Base-by-base conservation (phyloP, 2,329 filamentous ascomycete species). In the Trichoderma endophyticum region DNA sequence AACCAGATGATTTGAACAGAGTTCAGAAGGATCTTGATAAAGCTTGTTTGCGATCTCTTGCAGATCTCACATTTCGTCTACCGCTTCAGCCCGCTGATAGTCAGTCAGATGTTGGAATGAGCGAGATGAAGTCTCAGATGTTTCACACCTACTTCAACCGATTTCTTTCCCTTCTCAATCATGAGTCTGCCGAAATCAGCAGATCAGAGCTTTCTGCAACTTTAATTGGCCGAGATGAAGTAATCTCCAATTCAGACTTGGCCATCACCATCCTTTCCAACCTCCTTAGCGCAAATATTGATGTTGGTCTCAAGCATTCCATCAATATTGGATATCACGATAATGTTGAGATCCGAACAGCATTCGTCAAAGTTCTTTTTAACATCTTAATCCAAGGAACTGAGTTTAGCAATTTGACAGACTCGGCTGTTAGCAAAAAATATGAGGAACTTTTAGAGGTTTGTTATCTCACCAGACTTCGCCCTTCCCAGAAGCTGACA, bases 321-420 rank as follows among this genome's bases (percentile, higher is more conserved):
- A 81, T 92, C 15, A 90, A 88, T 73, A 91, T 92, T 72, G 90
- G 90, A 14, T 92, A 92, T 76, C 89, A 92, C 76, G 89, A 91
- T 75, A 91, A 91, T 75, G 83, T 90, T 36, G 89, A 92, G 75
- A 91, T 92, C 72, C 86, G 90, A 67, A 91, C 89, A 6, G 90
- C 90, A 2, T 92, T 92, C 77, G 87, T 92, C 73, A 90, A 89
- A 74, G 90, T 92, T 18, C 83, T 92, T 6, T 91, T 89, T 77
- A 92, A 92, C 77, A 92, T 92, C 68, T 80, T 92, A 18, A 86
- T 91, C n/a, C 90, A 92, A 77, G 90, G 90, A 43, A 91, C 90
- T 1, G 90, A 92, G 77, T 92, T 92, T 77, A 91, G 87, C 76
- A 91, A 90, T 70, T 79, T 92, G 34, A 91, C 90, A 1, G 90